phyloP scores from a whole-genome alignment of 805 yeast genomes.

The Yamadazyma insecticola region DNA sequence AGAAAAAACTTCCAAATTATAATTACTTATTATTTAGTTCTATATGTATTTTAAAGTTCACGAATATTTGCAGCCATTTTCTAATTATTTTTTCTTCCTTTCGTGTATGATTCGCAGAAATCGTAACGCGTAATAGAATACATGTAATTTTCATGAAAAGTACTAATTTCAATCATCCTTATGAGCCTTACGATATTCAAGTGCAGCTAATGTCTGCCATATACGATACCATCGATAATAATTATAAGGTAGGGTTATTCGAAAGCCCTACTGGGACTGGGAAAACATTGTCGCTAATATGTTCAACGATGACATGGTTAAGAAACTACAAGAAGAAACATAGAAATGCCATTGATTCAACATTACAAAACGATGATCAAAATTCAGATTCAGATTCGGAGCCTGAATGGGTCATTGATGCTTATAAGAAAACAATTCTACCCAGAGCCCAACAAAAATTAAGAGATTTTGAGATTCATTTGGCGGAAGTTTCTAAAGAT shows the following conservation, averaged over 20 bases:
- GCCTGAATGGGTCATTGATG: constrained; percentile 63
- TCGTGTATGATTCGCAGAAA: too few relatives aligned
- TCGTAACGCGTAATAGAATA: not conserved
- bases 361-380: not conserved
- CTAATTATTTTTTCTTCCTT: too few relatives aligned
- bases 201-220: constrained; percentile 68
- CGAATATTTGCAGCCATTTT: too few relatives aligned
- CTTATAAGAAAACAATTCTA: constrained; percentile 27
- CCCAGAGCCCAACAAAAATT: constrained; percentile 21
- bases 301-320: constrained; percentile 83
- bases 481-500: constrained; percentile 29
- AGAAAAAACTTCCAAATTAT: too few relatives aligned
- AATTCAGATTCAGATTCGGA: constrained; percentile 44
- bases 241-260: constrained; percentile 69
- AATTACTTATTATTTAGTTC: too few relatives aligned
- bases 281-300: constrained; percentile 81
- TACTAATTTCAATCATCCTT: constrained; percentile 55
- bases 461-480: constrained; percentile 36
- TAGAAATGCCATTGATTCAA: not conserved
- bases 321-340: constrained; percentile 40
- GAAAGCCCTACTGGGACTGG: constrained; percentile 97
- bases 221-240: constrained; percentile 52
- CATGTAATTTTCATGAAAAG: not conserved
- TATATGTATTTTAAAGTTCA: too few relatives aligned
- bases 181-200: constrained; percentile 75